These are phyloP conservation scores for Nannizziopsis arthrosporioides DNA, from an alignment of 2,329 filamentous ascomycete genomes.

Conservation along the genomic window DNA sequence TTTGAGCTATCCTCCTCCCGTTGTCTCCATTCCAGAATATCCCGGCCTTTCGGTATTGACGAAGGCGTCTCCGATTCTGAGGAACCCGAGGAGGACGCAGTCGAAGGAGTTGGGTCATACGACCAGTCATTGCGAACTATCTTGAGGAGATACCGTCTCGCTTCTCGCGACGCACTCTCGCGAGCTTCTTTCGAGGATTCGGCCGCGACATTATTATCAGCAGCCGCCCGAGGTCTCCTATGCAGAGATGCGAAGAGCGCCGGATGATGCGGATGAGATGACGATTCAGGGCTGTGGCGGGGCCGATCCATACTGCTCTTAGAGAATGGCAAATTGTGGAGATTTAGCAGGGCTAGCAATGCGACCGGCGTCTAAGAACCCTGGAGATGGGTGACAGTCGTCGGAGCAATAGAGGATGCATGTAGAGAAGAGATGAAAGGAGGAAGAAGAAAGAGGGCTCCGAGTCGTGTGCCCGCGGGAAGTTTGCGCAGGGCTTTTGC, in stretches of 20 bases:
- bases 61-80: background rate
- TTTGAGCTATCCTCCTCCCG: slow-evolving; percentile 15
- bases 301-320: background rate
- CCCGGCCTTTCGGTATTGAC: slow-evolving; percentile 1
- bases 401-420: background rate
- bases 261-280: slow-evolving; percentile 7
- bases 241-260: slow-evolving; percentile 17
- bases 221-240: slow-evolving; percentile 16
- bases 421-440: background rate
- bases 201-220: slow-evolving; percentile 5
- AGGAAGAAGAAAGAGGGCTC: background rate
- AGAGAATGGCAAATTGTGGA: background rate
- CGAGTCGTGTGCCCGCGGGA: too few species aligned
- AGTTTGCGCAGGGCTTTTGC: too few species aligned
- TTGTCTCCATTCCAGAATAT: slow-evolving; percentile 15
- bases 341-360: background rate
- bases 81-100: slow-evolving; percentile 1
- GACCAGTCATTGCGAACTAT: slow-evolving; percentile 35
- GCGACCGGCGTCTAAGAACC: background rate
- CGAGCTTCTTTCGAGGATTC: slow-evolving; percentile 21
- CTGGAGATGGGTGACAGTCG: background rate
- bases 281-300: slow-evolving; percentile 4
- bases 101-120: slow-evolving; percentile 20
- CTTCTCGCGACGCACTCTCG: slow-evolving; percentile 31
- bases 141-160: slow-evolving; percentile 31